A percentile compares a stretch with the other conserved stretches of the same genome.
Evolutionary conservation across 2,329 filamentous ascomycete genomes (phyloP).

Genomic region (Xylogone sp.): DNA sequence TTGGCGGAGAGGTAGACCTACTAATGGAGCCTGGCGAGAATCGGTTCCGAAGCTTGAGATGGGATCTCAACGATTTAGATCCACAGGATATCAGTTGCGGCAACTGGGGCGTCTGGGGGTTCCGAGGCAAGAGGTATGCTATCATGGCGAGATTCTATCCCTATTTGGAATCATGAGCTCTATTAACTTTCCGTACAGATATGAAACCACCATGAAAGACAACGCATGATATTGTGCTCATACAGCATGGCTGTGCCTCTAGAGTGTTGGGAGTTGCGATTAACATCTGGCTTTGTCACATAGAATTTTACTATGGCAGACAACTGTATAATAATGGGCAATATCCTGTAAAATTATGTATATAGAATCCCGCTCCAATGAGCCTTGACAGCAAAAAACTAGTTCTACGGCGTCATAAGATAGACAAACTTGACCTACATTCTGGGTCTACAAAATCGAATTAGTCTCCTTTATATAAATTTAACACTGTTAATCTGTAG

Average conservation of each 20-base stretch:
- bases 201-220: constrained; percentile 29
- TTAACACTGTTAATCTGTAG: too few species aligned
- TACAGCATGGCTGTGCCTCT: not conserved
- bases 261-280: not conserved
- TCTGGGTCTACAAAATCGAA: too few species aligned
- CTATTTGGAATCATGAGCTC: not conserved
- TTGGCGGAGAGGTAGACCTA: constrained; percentile 86
- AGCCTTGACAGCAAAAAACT: not conserved
- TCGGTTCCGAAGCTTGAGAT: constrained; percentile 84
- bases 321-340: not conserved
- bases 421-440: too few species aligned
- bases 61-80: constrained; percentile 95
- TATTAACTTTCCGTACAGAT: constrained; percentile 19
- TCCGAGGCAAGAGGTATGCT: constrained; percentile 88
- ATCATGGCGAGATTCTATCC: not conserved
- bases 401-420: too few species aligned
- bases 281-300: not conserved
- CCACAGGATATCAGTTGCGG: constrained; percentile 91
- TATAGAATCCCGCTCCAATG: not conserved
- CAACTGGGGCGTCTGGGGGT: constrained; percentile 97
- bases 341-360: not conserved
- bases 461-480: too few species aligned
- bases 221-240: constrained; percentile 4
- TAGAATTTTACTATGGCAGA: not conserved
- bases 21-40: constrained; percentile 93